These are phyloP conservation scores for Thalassiosira exigua DNA, from an alignment of 352 stramenopile genomes.

Conservation along the genomic window DNA sequence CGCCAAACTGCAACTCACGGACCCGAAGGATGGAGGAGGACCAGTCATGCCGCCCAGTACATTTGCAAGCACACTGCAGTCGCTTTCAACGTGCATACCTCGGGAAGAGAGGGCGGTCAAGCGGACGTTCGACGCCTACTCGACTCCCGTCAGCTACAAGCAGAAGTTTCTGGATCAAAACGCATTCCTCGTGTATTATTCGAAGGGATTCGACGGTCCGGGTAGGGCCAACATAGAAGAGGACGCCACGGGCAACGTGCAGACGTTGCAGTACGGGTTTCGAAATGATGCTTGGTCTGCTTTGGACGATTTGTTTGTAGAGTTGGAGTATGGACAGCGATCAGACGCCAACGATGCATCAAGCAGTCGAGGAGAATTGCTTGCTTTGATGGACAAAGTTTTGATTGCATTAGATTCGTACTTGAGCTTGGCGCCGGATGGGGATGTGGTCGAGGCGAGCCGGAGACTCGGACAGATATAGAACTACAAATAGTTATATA, in stretches of 20 bases:
- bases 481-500: too few relatives aligned
- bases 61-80: conserved; percentile 32
- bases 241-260: conserved; percentile 50
- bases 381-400: conserved; percentile 30
- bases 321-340: conserved; percentile 59
- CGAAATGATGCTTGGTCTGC: conserved; percentile 78
- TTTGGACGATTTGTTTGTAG: conserved; percentile 70
- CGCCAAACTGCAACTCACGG: conserved; percentile 36
- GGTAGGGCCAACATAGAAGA: conserved; percentile 68
- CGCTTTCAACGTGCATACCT: conserved; percentile 45
- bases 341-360: conserved; percentile 22
- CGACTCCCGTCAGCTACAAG: conserved; percentile 82
- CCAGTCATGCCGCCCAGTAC: conserved; percentile 15
- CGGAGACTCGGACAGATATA: not conserved
- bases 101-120: conserved; percentile 78
- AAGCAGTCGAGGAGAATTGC: conserved; percentile 36
- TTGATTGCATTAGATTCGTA: conserved; percentile 59
- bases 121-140: conserved; percentile 83
- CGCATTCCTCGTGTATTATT: conserved; percentile 87
- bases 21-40: conserved; percentile 5
- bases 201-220: conserved; percentile 82
- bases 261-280: conserved; percentile 77
- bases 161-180: conserved; percentile 85
- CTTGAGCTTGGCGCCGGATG: conserved; percentile 47
- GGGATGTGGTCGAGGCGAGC: conserved; percentile 52